Evolutionary conservation across 257 asterid genomes (phyloP).

Genomic region (Gynochthodes officinalis): DNA sequence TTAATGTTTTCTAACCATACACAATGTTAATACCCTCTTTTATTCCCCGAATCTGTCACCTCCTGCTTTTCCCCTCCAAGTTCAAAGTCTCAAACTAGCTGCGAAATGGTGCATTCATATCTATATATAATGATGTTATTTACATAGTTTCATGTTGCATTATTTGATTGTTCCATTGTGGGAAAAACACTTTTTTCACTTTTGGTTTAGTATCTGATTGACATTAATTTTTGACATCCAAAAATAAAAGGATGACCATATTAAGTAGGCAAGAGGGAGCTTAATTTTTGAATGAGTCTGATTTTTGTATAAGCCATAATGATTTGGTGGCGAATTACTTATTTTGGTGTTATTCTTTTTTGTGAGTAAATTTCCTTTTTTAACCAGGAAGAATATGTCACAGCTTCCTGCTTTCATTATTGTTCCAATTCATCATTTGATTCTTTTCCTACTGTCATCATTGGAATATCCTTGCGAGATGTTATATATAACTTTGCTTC

Average conservation of each 20-base stretch:
- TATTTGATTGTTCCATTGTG: background rate
- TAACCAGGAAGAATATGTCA: background rate
- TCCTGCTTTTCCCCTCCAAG: background rate
- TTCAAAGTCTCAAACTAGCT: background rate
- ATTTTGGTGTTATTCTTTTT: background rate
- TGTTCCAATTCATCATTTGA: background rate
- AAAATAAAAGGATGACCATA: background rate
- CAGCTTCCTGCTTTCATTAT: background rate
- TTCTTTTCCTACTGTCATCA: no score
- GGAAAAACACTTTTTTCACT: background rate
- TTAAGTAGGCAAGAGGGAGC: background rate
- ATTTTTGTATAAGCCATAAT: background rate
- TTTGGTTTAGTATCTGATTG: background rate
- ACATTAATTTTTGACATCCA: background rate
- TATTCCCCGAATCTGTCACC: background rate
- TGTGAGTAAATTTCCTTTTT: no score
- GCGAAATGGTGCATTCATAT: background rate
- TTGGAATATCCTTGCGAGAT: no score
- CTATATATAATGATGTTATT: no score
- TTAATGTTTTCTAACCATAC: background rate
- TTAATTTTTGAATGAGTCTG: background rate
- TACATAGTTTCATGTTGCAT: background rate
- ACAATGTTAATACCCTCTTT: background rate
- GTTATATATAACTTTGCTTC: background rate
- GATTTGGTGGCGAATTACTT: background rate